phyloP scores from a whole-genome alignment of 2,329 filamentous ascomycete species.

The Ophiostoma perfectum region DNA sequence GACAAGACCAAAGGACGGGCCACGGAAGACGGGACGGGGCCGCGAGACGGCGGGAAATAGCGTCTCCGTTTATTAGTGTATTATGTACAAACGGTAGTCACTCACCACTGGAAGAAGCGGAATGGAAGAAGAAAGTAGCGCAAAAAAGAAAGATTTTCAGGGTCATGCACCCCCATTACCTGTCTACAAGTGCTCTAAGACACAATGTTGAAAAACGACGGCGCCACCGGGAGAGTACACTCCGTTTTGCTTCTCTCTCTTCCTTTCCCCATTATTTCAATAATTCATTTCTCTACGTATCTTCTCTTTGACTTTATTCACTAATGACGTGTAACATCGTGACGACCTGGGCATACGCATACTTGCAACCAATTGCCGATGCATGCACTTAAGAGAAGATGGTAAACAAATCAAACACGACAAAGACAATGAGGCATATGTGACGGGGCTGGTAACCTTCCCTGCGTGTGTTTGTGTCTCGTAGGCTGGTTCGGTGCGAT shows the following conservation, averaged over 20 bases:
- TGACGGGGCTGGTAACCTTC: background rate
- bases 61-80: constrained; percentile 1
- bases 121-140: background rate
- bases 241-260: too few species aligned
- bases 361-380: background rate
- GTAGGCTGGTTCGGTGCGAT: background rate
- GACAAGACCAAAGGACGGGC: constrained; percentile 5
- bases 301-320: too few species aligned
- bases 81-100: background rate
- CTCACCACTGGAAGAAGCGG: too few species aligned
- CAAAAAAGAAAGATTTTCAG: background rate
- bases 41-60: constrained; percentile 10
- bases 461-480: background rate
- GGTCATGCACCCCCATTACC: constrained; percentile 1
- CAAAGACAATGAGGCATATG: background rate
- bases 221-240: background rate
- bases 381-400: constrained; percentile 1
- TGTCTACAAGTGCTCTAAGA: background rate
- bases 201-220: constrained; percentile 3
- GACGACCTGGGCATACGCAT: background rate
- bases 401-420: too few species aligned
- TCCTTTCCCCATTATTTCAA: too few species aligned
- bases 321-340: background rate
- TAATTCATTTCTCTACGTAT: too few species aligned
- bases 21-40: constrained; percentile 12